Conservation (phyloP, 345 rosid genomes). For the Linum tenue region DNA sequence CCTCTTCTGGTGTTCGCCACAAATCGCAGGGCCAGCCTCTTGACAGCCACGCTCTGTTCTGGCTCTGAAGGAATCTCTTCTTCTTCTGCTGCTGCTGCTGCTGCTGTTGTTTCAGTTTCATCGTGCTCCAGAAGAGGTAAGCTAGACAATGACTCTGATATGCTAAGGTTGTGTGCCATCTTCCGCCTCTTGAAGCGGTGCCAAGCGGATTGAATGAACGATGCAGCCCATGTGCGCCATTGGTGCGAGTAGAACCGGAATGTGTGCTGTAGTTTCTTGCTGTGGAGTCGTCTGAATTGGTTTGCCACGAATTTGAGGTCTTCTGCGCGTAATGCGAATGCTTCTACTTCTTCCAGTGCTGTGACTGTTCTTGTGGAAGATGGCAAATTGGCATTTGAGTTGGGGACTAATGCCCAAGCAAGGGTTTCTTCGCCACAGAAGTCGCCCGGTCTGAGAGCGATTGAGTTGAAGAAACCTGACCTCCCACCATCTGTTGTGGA, state of each 20-base stretch:
- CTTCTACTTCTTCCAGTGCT: constrained; percentile 83
- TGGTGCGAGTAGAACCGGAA: constrained; percentile 85
- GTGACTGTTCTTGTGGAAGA: constrained; percentile 86
- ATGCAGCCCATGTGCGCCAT: constrained; percentile 96
- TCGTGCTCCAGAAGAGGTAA: constrained; percentile 11
- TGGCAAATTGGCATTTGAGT: constrained; percentile 61
- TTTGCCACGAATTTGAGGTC: constrained; percentile 89
- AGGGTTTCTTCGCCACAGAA: constrained; percentile 92
- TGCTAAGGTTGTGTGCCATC: constrained; percentile 37
- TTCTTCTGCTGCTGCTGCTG: constrained; percentile 2
- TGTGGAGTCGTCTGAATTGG: constrained; percentile 82
- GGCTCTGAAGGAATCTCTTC: constrained; percentile 21
- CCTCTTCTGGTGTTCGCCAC: constrained; percentile 66
- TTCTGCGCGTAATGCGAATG: constrained; percentile 84
- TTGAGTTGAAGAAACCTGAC: constrained; percentile 87
- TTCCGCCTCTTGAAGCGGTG: constrained; percentile 56
- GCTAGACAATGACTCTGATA: constrained; percentile 29
- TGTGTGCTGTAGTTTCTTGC: constrained; percentile 91
- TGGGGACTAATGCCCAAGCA: constrained; percentile 90
- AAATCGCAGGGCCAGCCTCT: constrained; percentile 57
- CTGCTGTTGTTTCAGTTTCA: constrained; percentile 5
- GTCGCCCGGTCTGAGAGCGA: constrained; percentile 72
- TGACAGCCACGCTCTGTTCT: constrained; percentile 38
- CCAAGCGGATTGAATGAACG: constrained; percentile 96
- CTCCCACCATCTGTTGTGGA: constrained; percentile 90